phyloP scores from a whole-genome alignment of 2,329 filamentous ascomycete genomes.

The Coniella lustricola region DNA sequence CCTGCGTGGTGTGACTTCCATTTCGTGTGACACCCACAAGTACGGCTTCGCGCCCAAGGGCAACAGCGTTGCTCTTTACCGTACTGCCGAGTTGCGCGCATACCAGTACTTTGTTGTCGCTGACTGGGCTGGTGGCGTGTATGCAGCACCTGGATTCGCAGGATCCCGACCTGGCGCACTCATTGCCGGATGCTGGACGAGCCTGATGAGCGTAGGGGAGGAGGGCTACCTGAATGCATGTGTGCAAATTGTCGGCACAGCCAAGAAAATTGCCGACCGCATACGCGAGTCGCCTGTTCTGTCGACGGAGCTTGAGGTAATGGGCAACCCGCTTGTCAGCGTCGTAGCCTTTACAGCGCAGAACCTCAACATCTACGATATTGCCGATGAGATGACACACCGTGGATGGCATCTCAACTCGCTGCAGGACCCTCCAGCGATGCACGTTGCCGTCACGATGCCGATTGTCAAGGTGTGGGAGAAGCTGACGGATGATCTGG shows the following conservation, averaged over 20 bases:
- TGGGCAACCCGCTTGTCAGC: conserved; percentile 81
- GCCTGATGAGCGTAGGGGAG: conserved; percentile 81
- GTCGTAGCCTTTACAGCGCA: conserved; percentile 84
- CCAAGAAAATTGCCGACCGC: conserved; percentile 73
- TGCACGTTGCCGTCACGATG: conserved; percentile 89
- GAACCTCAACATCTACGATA: conserved; percentile 86
- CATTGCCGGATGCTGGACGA: conserved; percentile 94
- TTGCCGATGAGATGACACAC: conserved; percentile 78
- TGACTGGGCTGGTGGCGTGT: conserved; percentile 93
- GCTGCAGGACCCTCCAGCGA: conserved; percentile 81
- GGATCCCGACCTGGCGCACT: conserved; percentile 88
- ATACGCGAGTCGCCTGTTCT: conserved; percentile 65
- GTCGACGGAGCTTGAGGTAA: conserved; percentile 64
- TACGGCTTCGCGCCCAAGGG: conserved; percentile 98
- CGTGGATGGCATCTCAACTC: conserved; percentile 96
- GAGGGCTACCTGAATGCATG: conserved; percentile 82
- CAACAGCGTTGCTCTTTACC: conserved; percentile 89
- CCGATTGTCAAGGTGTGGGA: conserved; percentile 79
- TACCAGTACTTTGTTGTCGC: conserved; percentile 97
- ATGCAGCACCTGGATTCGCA: conserved; percentile 86
- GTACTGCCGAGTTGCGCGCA: conserved; percentile 65
- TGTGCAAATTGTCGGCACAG: conserved; percentile 76
- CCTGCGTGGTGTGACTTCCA: conserved; percentile 87
- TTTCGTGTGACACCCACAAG: conserved; percentile 96
- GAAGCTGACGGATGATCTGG: conserved; percentile 65